A percentile compares a stretch with the other conserved stretches of the same genome.
phyloP scores from a whole-genome alignment of 352 stramenopile species.

The Phytopythium chamaehyphon region DNA sequence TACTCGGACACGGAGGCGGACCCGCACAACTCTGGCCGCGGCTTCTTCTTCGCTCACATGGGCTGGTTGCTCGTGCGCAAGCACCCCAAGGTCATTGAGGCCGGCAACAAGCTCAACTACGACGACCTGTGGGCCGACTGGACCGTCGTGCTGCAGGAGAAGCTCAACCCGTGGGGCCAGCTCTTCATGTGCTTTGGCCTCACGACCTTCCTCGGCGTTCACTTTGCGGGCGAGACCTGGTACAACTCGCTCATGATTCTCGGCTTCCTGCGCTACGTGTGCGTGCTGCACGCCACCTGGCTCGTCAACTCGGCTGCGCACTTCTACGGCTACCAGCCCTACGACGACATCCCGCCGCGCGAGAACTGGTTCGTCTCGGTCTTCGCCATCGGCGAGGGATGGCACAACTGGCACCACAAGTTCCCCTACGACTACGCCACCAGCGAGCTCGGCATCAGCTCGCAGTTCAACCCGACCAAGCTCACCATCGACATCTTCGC shows the following conservation, averaged over 20 bases:
- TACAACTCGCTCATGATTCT: slow-evolving; percentile 96
- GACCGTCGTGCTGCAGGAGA: slow-evolving; percentile 95
- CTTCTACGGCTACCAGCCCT: slow-evolving; percentile 97
- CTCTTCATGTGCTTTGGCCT: slow-evolving; percentile 98
- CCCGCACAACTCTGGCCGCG: slow-evolving; percentile 95
- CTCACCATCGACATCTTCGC: slow-evolving; percentile 95
- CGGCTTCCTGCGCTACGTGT: slow-evolving; percentile 92
- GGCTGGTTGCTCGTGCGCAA: slow-evolving; percentile 99
- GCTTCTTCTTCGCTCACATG: slow-evolving; percentile 99
- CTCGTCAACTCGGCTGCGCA: slow-evolving; percentile 98
- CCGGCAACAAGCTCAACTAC: slow-evolving; percentile 94
- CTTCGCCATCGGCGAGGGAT: slow-evolving; percentile 95
- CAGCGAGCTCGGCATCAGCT: slow-evolving; percentile 94
- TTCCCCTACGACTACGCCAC: slow-evolving; percentile 99
- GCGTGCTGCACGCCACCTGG: slow-evolving; percentile 97
- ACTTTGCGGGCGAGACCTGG: slow-evolving; percentile 90
- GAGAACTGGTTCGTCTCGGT: slow-evolving; percentile 98
- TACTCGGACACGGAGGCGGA: slow-evolving; percentile 95
- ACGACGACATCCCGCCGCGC: slow-evolving; percentile 94
- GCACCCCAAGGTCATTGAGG: slow-evolving; percentile 88
- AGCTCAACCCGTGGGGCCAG: slow-evolving; percentile 96
- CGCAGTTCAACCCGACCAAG: slow-evolving; percentile 98
- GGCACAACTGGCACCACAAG: slow-evolving; percentile 99
- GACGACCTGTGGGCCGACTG: slow-evolving; percentile 96
- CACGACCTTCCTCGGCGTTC: slow-evolving; percentile 87